These are phyloP conservation scores for Cercophora newfieldiana DNA, from an alignment of 495 filamentous ascomycete genomes.

Conservation along the genomic window DNA sequence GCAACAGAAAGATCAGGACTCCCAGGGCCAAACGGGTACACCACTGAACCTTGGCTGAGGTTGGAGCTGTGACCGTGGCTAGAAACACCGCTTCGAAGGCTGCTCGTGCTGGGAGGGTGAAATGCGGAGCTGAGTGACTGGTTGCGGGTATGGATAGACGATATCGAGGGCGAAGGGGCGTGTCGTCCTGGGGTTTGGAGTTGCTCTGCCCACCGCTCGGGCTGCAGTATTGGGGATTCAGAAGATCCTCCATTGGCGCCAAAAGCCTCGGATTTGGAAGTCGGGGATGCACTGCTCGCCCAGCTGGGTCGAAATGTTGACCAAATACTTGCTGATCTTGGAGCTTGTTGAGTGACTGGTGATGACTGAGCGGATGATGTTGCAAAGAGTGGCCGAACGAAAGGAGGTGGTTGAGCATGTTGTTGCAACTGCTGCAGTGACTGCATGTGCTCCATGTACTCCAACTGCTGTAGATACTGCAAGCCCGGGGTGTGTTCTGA, in stretches of 20 bases:
- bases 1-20: not conserved
- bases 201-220: conserved; percentile 20
- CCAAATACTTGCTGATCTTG: not conserved
- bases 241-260: not conserved
- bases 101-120: not conserved
- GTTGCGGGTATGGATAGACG: conserved; percentile 9
- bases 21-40: not conserved
- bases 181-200: not conserved
- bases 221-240: not conserved
- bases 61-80: not conserved
- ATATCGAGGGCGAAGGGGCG: not conserved
- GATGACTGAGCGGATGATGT: not conserved
- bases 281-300: conserved; percentile 14
- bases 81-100: conserved; percentile 1
- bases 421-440: not conserved
- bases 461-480: not conserved
- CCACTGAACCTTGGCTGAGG: not conserved
- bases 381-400: not conserved
- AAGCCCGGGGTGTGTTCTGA: not conserved
- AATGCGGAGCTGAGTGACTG: conserved; percentile 1
- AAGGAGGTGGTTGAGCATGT: not conserved
- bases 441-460: conserved; percentile 7
- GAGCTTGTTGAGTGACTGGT: not conserved
- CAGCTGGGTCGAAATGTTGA: conserved; percentile 4
- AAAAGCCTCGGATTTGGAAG: conserved; percentile 21